Evolutionary conservation across 2,329 filamentous ascomycete species (phyloP).

Genomic region (Epichloe baconii): DNA sequence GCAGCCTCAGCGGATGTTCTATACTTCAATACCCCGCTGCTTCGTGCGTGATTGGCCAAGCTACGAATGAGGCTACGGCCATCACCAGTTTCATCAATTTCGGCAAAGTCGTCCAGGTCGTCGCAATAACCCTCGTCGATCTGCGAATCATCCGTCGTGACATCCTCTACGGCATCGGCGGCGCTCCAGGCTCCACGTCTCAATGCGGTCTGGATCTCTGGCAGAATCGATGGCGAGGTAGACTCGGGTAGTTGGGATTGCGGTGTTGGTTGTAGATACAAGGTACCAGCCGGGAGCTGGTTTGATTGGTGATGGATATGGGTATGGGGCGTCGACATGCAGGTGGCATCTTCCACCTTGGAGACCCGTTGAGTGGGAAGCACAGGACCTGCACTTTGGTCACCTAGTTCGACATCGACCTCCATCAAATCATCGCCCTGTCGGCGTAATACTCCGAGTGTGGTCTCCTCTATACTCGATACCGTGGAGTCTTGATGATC

Average conservation of each 20-base stretch:
- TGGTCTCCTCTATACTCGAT: background rate
- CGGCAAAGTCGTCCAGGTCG: conserved; percentile 4
- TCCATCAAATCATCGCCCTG: background rate
- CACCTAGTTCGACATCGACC: background rate
- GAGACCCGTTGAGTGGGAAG: background rate
- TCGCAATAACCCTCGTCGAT: background rate
- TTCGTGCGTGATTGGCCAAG: background rate
- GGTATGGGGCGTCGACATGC: too few relatives aligned
- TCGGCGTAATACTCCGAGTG: background rate
- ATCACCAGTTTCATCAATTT: background rate
- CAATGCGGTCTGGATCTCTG: background rate
- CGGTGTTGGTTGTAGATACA: background rate
- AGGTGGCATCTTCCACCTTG: background rate
- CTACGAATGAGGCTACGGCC: background rate
- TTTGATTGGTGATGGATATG: background rate
- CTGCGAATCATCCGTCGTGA: background rate
- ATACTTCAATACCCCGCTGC: conserved; percentile 4
- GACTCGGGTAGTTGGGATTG: background rate
- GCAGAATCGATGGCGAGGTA: background rate
- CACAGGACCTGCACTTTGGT: background rate
- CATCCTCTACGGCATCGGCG: background rate
- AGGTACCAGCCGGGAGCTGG: background rate
- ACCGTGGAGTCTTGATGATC: background rate
- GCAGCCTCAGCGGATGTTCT: conserved; percentile 7
- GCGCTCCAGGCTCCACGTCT: background rate